phyloP scores from a whole-genome alignment of 148 eudicot species.

The Nyssa sinensis region DNA sequence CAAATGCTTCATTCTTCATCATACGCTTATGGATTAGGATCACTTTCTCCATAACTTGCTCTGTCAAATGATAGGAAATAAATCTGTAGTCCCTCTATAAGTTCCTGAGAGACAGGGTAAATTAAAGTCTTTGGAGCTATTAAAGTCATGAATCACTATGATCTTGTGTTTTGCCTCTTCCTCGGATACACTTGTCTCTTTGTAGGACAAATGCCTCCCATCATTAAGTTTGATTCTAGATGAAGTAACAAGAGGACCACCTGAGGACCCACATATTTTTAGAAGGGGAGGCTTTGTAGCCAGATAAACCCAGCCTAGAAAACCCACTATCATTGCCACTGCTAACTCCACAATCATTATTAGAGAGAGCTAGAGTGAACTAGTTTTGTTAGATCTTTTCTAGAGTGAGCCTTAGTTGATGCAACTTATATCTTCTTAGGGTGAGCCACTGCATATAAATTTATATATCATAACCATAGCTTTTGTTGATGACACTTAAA shows the following conservation, averaged over 20 bases:
- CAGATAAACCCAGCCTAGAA: slow-evolving; percentile 42
- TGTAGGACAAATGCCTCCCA: slow-evolving; percentile 74
- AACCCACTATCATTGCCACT: slow-evolving; percentile 29
- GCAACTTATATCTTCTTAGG: slow-evolving; percentile 48
- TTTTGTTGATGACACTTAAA: no score
- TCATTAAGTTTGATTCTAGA: slow-evolving; percentile 62
- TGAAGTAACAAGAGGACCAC: slow-evolving; percentile 70
- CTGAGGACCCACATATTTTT: slow-evolving; percentile 56
- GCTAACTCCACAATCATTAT: slow-evolving; percentile 51
- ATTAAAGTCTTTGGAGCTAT: slow-evolving; percentile 50
- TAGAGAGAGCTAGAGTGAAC: slow-evolving; percentile 32
- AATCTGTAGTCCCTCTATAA: slow-evolving; percentile 48
- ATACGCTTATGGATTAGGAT: slow-evolving; percentile 69
- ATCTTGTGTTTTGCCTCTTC: slow-evolving; percentile 65
- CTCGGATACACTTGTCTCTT: slow-evolving; percentile 54
- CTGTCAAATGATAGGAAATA: slow-evolving; percentile 63
- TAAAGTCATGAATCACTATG: slow-evolving; percentile 58
- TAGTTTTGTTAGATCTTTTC: slow-evolving; percentile 40
- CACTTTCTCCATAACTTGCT: slow-evolving; percentile 92
- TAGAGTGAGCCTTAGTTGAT: slow-evolving; percentile 62
- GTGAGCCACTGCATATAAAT: not conserved
- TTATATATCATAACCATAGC: not conserved
- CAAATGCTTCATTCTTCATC: slow-evolving; percentile 67
- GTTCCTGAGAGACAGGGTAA: slow-evolving; percentile 49
- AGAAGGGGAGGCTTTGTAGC: slow-evolving; percentile 54